A percentile compares a stretch with the other conserved stretches of the same genome.
Conservation (phyloP, 1,139 yeast genomes). For the Saccharomyces hybrid region DNA sequence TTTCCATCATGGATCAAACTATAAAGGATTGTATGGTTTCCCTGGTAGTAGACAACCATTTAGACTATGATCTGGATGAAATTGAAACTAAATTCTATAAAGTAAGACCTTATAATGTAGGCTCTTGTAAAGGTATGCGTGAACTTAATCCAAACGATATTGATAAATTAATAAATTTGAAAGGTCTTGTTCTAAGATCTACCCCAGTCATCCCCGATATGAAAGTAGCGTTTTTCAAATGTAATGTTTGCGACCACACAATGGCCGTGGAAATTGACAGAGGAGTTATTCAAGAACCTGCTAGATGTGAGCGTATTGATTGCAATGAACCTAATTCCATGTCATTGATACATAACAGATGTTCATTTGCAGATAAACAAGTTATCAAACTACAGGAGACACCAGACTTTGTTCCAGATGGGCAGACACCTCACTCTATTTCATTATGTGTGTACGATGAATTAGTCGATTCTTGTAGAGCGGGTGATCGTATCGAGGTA, state of each 20-base stretch:
- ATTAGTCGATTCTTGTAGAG: constrained; percentile 85
- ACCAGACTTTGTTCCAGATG: constrained; percentile 97
- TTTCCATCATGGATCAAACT: constrained; percentile 96
- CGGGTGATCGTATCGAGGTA: constrained; percentile 94
- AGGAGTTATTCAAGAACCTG: constrained; percentile 90
- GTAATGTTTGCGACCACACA: constrained; percentile 92
- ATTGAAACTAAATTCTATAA: constrained; percentile 79
- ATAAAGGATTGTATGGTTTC: constrained; percentile 85
- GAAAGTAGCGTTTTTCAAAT: constrained; percentile 94
- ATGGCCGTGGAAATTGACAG: constrained; percentile 87
- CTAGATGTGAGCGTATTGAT: constrained; percentile 79
- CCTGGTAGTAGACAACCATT: constrained; percentile 52
- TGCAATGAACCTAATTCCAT: constrained; percentile 82
- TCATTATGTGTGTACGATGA: constrained; percentile 94
- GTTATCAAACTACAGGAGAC: constrained; percentile 92
- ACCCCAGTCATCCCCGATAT: constrained; percentile 94
- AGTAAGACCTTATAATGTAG: constrained; percentile 78
- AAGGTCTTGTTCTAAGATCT: constrained; percentile 83
- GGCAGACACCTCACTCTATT: constrained; percentile 96
- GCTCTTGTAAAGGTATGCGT: constrained; percentile 73
- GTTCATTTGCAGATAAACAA: constrained; percentile 91
- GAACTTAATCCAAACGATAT: constrained; percentile 93
- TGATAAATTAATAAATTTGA: constrained; percentile 83
- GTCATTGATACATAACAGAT: constrained; percentile 85
- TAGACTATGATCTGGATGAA: constrained; percentile 37